These are phyloP conservation scores for Candida parachauliodes DNA, from an alignment of 805 yeast species.

Conservation along the genomic window DNA sequence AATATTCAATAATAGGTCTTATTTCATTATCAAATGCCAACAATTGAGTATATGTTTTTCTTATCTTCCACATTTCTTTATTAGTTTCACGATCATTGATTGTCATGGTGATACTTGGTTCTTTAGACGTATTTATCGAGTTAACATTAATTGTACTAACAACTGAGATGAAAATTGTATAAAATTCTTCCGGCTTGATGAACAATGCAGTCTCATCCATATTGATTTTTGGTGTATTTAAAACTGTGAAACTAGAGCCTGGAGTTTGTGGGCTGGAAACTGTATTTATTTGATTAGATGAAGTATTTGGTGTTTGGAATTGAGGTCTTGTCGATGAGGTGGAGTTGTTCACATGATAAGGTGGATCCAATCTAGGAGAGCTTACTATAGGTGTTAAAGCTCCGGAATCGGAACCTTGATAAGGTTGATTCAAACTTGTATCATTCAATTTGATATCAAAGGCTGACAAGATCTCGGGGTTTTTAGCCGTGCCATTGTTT, in stretches of 20 bases:
- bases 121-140: constrained; percentile 44
- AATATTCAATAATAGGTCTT: constrained; percentile 47
- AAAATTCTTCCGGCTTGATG: constrained; percentile 57
- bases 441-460: not conserved
- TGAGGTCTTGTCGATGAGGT: constrained; percentile 4
- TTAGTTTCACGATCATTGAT: constrained; percentile 58
- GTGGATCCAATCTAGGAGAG: constrained; percentile 10
- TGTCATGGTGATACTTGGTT: constrained; percentile 58
- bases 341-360: constrained; percentile 4
- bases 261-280: constrained; percentile 16
- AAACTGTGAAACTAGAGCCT: constrained; percentile 21
- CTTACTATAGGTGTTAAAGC: constrained; percentile 1
- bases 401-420: not conserved
- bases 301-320: constrained; percentile 6
- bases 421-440: not conserved
- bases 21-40: constrained; percentile 56
- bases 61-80: constrained; percentile 72
- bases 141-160: constrained; percentile 43
- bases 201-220: constrained; percentile 47
- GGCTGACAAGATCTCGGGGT: not conserved
- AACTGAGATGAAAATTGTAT: constrained; percentile 46
- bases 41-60: constrained; percentile 62
- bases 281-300: constrained; percentile 3
- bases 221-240: constrained; percentile 22
- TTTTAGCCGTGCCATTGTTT: not conserved